These are phyloP conservation scores for Hansenula lynferdii DNA, from an alignment of 1,139 yeast genomes.

Conservation along the genomic window DNA sequence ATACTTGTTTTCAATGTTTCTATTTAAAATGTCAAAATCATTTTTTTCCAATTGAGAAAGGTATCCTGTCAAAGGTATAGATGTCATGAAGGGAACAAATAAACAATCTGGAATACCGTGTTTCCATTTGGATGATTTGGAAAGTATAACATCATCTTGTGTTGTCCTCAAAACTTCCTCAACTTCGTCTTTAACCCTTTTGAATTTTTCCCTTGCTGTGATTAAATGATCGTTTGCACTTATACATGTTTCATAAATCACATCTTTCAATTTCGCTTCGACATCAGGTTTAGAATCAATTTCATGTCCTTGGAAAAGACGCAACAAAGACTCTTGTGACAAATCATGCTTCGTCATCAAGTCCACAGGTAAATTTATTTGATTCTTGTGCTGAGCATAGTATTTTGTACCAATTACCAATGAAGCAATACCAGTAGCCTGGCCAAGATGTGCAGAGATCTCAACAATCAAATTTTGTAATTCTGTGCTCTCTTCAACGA, in stretches of 20 bases:
- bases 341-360: conserved; percentile 47
- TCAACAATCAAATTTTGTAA: conserved; percentile 47
- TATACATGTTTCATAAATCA: conserved; percentile 66
- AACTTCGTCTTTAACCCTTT: conserved; percentile 33
- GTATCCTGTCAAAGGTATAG: conserved; percentile 62
- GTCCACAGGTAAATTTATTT: conserved; percentile 52
- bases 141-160: conserved; percentile 28
- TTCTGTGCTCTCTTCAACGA: conserved; percentile 42
- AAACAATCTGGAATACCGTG: conserved; percentile 57
- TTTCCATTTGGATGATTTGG: conserved; percentile 37
- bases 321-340: conserved; percentile 60
- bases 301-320: conserved; percentile 42
- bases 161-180: conserved; percentile 21
- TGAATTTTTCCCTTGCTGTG: conserved; percentile 55
- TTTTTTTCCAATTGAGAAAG: conserved; percentile 53
- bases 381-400: conserved; percentile 53
- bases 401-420: conserved; percentile 58
- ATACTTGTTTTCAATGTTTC: conserved; percentile 48
- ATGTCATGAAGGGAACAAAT: conserved; percentile 62
- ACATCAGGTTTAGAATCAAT: conserved; percentile 22
- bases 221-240: conserved; percentile 77
- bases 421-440: conserved; percentile 69
- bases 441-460: conserved; percentile 79
- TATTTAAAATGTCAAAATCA: conserved; percentile 59
- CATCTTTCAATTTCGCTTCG: conserved; percentile 46